phyloP scores from a whole-genome alignment of 306 rosid genomes.

The Fagus crenata region DNA sequence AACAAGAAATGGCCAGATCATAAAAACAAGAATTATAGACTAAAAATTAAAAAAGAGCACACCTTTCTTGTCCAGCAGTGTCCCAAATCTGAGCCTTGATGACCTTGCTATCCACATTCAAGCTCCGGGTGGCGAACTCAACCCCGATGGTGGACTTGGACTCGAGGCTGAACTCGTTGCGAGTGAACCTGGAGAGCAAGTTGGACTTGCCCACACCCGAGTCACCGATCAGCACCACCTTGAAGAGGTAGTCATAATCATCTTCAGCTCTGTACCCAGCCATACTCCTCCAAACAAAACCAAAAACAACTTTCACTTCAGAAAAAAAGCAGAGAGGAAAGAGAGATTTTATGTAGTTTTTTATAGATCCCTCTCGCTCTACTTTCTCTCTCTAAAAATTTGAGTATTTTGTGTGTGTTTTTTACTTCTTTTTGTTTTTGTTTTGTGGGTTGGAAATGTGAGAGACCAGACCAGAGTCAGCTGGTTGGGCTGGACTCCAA shows the following conservation, averaged over 20 bases:
- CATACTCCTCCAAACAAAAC: slow-evolving; percentile 21
- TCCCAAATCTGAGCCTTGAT: slow-evolving; percentile 69
- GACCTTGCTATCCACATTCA: slow-evolving; percentile 48
- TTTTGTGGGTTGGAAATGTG: not conserved
- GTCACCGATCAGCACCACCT: slow-evolving; percentile 55
- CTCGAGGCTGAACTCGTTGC: slow-evolving; percentile 63
- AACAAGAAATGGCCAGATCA: slow-evolving; percentile 25
- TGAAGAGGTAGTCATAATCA: slow-evolving; percentile 58
- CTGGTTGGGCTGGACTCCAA: slow-evolving; percentile 8
- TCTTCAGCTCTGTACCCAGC: slow-evolving; percentile 62
- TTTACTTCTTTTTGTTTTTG: not conserved
- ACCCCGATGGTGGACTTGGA: slow-evolving; percentile 64
- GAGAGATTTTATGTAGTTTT: not conserved
- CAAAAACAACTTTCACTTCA: slow-evolving; percentile 2
- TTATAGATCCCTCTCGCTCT: not conserved
- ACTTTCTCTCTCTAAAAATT: not conserved
- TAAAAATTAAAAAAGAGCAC: not conserved
- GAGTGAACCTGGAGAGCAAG: slow-evolving; percentile 58
- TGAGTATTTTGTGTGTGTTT: not conserved
- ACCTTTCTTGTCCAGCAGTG: slow-evolving; percentile 66
- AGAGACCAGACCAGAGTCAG: not conserved
- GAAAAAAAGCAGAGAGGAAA: slow-evolving; percentile 3
- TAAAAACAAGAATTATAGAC: not conserved
- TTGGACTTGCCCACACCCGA: slow-evolving; percentile 61
- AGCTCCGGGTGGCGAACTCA: slow-evolving; percentile 66